These are phyloP conservation scores for Tillandsia fasciculata DNA, from an alignment of 176 grass and related monocot genomes.

Conservation along the genomic window DNA sequence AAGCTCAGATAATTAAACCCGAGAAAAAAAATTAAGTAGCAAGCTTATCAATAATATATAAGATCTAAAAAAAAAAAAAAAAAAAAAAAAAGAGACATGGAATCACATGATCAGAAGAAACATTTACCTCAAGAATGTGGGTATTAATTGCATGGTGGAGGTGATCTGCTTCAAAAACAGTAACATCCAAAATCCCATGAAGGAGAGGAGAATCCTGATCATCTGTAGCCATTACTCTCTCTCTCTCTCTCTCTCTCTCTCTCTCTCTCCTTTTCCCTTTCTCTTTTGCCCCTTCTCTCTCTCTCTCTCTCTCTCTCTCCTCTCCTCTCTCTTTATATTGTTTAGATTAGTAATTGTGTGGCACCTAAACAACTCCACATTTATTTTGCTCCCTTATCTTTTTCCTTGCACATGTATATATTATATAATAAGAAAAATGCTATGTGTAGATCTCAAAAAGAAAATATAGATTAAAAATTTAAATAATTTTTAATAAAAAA, in stretches of 20 bases:
- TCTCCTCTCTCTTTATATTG: no score
- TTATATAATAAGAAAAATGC: no score
- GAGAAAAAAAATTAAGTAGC: no score
- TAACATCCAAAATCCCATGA: slow-evolving; percentile 63
- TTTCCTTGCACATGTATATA: no score
- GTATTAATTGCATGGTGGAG: slow-evolving; percentile 45
- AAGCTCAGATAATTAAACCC: no score
- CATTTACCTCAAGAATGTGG: slow-evolving; percentile 40
- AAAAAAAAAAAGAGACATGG: neutral
- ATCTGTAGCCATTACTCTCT: neutral
- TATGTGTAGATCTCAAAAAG: no score
- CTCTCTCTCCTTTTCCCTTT: slow-evolving; percentile 9
- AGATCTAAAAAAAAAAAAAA: neutral
- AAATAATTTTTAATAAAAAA: no score
- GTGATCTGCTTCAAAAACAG: slow-evolving; percentile 56
- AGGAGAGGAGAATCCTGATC: slow-evolving; percentile 30
- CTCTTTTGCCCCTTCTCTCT: neutral
- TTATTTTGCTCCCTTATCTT: no score
- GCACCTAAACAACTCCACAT: no score
- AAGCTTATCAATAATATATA: slow-evolving; percentile 14
- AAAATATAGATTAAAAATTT: no score
- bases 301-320: no score
- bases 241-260: slow-evolving; percentile 12
- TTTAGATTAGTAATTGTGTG: no score
- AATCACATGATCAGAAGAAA: neutral